Evolutionary conservation across 805 yeast species (phyloP).

Genomic region (Myxozyma monticola): DNA sequence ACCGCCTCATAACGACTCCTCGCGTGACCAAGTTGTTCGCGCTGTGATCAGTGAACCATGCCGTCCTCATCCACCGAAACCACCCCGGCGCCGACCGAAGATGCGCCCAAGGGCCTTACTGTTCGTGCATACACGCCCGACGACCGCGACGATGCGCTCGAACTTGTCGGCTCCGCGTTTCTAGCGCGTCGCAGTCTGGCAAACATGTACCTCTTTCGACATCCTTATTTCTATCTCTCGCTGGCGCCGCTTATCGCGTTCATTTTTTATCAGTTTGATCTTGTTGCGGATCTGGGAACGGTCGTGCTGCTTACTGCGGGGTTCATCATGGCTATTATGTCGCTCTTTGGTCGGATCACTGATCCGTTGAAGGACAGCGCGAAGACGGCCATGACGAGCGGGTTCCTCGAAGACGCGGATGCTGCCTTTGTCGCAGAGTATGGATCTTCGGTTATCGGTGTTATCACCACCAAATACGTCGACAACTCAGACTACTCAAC

Average conservation of each 20-base stretch:
- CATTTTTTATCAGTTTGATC: slow-evolving; percentile 12
- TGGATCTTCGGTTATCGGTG: slow-evolving; percentile 21
- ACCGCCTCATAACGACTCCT: background rate
- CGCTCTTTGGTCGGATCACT: slow-evolving; percentile 27
- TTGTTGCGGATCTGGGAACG: slow-evolving; percentile 17
- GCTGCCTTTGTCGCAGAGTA: slow-evolving; percentile 18
- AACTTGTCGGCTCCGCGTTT: slow-evolving; percentile 21
- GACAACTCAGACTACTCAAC: slow-evolving; percentile 15
- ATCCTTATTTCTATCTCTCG: slow-evolving; percentile 18
- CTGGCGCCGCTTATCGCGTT: slow-evolving; percentile 19
- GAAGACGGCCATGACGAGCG: slow-evolving; percentile 10
- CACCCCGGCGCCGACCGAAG: background rate
- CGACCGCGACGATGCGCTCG: slow-evolving; percentile 13
- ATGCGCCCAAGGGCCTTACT: slow-evolving; percentile 8
- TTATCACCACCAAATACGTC: slow-evolving; percentile 20
- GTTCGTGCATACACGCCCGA: slow-evolving; percentile 12
- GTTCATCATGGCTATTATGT: slow-evolving; percentile 24
- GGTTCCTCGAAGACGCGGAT: slow-evolving; percentile 22
- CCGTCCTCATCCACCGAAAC: background rate
- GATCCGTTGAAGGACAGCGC: slow-evolving; percentile 22
- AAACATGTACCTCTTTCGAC: slow-evolving; percentile 18
- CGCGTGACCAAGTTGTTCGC: background rate
- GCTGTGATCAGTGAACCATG: too few species aligned
- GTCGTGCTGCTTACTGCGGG: slow-evolving; percentile 21
- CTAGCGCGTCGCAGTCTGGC: slow-evolving; percentile 25